Percentiles rank a stretch among this genome's conserved stretches.
phyloP scores from a whole-genome alignment of 495 filamentous ascomycete genomes.

The Penicillium bialowiezense region DNA sequence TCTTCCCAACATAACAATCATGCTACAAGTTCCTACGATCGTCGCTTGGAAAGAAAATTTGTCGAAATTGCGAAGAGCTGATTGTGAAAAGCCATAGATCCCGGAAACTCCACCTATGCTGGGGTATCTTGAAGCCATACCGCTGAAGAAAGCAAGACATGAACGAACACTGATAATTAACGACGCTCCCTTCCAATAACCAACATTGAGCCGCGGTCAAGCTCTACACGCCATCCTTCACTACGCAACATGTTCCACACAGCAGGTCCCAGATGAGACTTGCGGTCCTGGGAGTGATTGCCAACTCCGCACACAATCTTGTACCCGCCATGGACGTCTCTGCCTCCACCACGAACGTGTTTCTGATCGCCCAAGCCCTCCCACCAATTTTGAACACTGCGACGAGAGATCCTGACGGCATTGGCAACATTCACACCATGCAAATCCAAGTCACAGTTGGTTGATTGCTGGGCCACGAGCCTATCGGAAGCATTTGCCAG shows the following conservation, averaged over 20 bases:
- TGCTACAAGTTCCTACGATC: too few species aligned
- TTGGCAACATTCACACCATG: slow-evolving; percentile 82
- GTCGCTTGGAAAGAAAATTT: too few species aligned
- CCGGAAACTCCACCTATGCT: slow-evolving; percentile 5
- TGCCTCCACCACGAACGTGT: slow-evolving; percentile 43
- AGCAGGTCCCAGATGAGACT: slow-evolving; percentile 71
- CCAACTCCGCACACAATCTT: slow-evolving; percentile 80
- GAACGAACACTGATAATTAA: slow-evolving; percentile 1
- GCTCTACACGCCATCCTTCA: slow-evolving; percentile 81
- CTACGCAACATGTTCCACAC: slow-evolving; percentile 70
- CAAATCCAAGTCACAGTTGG: slow-evolving; percentile 61
- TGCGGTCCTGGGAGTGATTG: slow-evolving; percentile 73
- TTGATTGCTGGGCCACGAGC: slow-evolving; percentile 60
- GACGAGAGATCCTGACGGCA: slow-evolving; percentile 69
- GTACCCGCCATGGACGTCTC: slow-evolving; percentile 48
- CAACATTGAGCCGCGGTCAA: slow-evolving; percentile 60
- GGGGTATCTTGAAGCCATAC: slow-evolving; percentile 6
- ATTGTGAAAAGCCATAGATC: neutral
- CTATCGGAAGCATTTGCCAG: slow-evolving; percentile 54
- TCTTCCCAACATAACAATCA: too few species aligned
- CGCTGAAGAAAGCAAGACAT: neutral
- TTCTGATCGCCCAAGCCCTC: slow-evolving; percentile 59
- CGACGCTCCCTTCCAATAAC: slow-evolving; percentile 54
- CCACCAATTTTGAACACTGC: slow-evolving; percentile 77
- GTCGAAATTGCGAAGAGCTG: neutral